Evolutionary conservation across 2,329 filamentous ascomycete genomes (phyloP).

Genomic region (Ophiocordyceps sinensis): DNA sequence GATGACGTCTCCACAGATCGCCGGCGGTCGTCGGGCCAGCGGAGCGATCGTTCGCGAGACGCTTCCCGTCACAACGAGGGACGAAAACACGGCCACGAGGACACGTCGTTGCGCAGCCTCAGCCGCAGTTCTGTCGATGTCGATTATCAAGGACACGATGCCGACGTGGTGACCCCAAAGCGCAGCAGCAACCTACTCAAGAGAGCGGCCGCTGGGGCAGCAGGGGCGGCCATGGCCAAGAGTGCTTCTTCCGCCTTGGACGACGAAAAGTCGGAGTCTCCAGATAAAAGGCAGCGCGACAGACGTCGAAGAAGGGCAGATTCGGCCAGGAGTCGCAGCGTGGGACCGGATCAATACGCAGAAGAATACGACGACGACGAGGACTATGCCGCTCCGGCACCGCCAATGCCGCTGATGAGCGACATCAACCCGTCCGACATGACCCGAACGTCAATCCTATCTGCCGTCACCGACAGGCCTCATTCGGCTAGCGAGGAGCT

Average conservation of each 20-base stretch:
- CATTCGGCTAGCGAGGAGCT: conserved; percentile 51
- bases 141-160: conserved; percentile 15
- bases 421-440: conserved; percentile 76
- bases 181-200: conserved; percentile 29
- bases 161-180: conserved; percentile 29
- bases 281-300: conserved; percentile 35
- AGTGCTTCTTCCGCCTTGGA: conserved; percentile 19
- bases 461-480: conserved; percentile 62
- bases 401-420: conserved; percentile 80
- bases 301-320: conserved; percentile 38
- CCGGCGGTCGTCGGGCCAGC: conserved; percentile 46
- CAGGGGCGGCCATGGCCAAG: conserved; percentile 20
- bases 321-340: conserved; percentile 27
- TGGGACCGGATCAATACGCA: conserved; percentile 27
- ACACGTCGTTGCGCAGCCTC: conserved; percentile 31
- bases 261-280: conserved; percentile 26
- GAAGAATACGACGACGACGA: conserved; percentile 41
- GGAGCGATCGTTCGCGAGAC: conserved; percentile 36
- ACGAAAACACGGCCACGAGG: conserved; percentile 37
- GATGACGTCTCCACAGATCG: conserved; percentile 44
- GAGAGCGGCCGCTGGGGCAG: conserved; percentile 29
- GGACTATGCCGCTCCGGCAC: conserved; percentile 34
- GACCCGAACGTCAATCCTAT: conserved; percentile 75
- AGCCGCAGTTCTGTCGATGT: conserved; percentile 32
- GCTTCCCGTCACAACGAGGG: conserved; percentile 28